Evolutionary conservation across 257 asterid genomes (phyloP), one percentile per base, ranked within the genome.

Genomic region (Asclepias syriaca): DNA sequence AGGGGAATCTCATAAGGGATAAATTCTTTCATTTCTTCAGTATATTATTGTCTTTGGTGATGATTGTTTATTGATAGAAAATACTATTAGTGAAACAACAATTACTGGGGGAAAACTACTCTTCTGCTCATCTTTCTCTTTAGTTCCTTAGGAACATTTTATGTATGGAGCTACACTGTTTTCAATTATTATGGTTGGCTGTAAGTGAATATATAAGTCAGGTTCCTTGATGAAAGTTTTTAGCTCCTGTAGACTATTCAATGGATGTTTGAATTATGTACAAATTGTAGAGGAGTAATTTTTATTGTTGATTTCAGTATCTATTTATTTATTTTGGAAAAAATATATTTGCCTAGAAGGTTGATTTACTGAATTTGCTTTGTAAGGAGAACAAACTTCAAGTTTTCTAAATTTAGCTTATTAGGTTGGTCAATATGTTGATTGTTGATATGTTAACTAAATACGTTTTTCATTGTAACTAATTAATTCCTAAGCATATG

Each of bases 361-460:
- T 27, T 24, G 39, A 8, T 5, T 48, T 48, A 21, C 22, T 67
- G 21, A 21, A 67, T 48, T 67, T 2, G 32, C 32, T 0, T 3
- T 0, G 9, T 6, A 12, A 60, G 21, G 45, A 32, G 66, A 29
- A 29, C 45, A 11, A 60, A 29, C 45, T 59, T 59, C 65, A 59
- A 37, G 14, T 12, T 0, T 67, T 53, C 12, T 22, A 50, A 54
- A 12, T 69, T 69, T 29, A 29, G 43, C 18, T 68, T 43, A 12
- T 50, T 68, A 27, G 49, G 22, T 29, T 50, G 49, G 32, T 24
- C 50, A 59, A 21, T 6, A 4, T 6, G 21, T 70, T 39, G 63
- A 12, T 37, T 66, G 22, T 43, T 27, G n/a, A 57, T 37, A 27
- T 57, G 27, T 55, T 71, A 71, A 40, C 64, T 71, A 22, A 59